Percentiles rank a stretch among this genome's conserved stretches.
Evolutionary conservation across 1,284 basidiomycete species (phyloP).

Genomic region (Microbotryum lychnidis-dioicae): DNA sequence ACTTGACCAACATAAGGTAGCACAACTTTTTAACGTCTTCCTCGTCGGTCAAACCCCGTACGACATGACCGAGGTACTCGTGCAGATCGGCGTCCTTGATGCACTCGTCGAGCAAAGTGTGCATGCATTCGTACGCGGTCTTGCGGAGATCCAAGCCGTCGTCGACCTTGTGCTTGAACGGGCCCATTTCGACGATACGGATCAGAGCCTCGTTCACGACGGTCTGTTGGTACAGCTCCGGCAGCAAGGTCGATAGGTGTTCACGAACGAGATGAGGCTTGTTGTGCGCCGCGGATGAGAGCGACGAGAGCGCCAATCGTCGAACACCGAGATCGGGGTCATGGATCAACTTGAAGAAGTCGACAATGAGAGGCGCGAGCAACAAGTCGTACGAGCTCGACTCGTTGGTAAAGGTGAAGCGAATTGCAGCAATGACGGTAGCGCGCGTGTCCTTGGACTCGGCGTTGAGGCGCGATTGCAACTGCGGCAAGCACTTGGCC

Average conservation of each 20-base stretch:
- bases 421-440: constrained; percentile 79
- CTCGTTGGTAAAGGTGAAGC: constrained; percentile 89
- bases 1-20: constrained; percentile 87
- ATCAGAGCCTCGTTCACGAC: constrained; percentile 71
- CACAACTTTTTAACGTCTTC: constrained; percentile 97
- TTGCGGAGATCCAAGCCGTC: constrained; percentile 79
- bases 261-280: constrained; percentile 86
- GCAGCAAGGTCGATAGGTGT: constrained; percentile 66
- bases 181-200: constrained; percentile 86
- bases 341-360: constrained; percentile 79
- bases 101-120: constrained; percentile 87
- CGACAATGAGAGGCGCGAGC: constrained; percentile 72
- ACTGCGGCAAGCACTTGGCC: constrained; percentile 74
- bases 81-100: constrained; percentile 74
- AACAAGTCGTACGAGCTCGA: constrained; percentile 77
- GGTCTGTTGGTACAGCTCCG: constrained; percentile 78
- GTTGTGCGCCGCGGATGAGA: constrained; percentile 90
- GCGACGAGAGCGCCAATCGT: constrained; percentile 70
- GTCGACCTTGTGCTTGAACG: constrained; percentile 91
- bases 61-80: constrained; percentile 71
- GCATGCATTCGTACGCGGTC: constrained; percentile 95
- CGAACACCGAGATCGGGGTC: constrained; percentile 80
- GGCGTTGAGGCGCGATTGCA: constrained; percentile 64
- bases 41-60: constrained; percentile 76
- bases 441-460: constrained; percentile 62